phyloP scores from a whole-genome alignment of 768 basidiomycete genomes.

The Amanita fuliginea region DNA sequence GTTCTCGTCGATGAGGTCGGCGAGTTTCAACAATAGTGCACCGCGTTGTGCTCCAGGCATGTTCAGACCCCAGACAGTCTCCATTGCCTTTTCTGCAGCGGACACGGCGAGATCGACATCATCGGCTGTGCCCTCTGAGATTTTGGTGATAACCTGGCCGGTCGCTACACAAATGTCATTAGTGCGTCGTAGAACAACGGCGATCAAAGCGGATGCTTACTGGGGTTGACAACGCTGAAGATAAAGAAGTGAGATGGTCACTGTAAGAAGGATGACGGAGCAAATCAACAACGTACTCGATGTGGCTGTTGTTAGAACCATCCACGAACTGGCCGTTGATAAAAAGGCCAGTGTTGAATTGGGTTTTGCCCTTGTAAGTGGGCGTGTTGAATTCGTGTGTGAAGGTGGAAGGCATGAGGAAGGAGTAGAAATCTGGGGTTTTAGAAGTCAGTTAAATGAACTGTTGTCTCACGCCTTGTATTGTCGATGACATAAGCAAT shows the following conservation, averaged over 20 bases:
- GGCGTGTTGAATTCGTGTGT: constrained; percentile 40
- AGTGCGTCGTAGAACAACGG: neutral
- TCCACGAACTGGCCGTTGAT: constrained; percentile 7
- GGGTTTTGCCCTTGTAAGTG: constrained; percentile 45
- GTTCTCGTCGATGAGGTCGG: constrained; percentile 51
- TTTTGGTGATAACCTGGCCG: constrained; percentile 47
- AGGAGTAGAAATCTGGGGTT: too few relatives aligned
- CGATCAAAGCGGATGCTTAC: constrained; percentile 14
- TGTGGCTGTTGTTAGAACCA: neutral
- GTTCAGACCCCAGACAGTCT: constrained; percentile 62
- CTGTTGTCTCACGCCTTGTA: too few relatives aligned
- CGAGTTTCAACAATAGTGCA: constrained; percentile 49
- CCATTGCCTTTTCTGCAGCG: constrained; percentile 45
- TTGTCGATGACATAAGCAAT: too few relatives aligned
- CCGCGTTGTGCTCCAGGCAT: constrained; percentile 40
- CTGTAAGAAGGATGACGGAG: neutral
- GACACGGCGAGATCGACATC: constrained; percentile 74
- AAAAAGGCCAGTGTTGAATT: constrained; percentile 42
- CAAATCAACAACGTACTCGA: constrained; percentile 3
- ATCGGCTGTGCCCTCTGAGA: constrained; percentile 48
- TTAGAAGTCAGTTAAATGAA: too few relatives aligned
- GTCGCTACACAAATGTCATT: constrained; percentile 28
- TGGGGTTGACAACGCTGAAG: constrained; percentile 47
- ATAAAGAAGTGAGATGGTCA: neutral
- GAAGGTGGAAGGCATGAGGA: constrained; percentile 25